Percentiles rank a stretch among this genome's conserved stretches.
phyloP scores from a whole-genome alignment of 768 basidiomycete genomes.

The Mrakia gelida region DNA sequence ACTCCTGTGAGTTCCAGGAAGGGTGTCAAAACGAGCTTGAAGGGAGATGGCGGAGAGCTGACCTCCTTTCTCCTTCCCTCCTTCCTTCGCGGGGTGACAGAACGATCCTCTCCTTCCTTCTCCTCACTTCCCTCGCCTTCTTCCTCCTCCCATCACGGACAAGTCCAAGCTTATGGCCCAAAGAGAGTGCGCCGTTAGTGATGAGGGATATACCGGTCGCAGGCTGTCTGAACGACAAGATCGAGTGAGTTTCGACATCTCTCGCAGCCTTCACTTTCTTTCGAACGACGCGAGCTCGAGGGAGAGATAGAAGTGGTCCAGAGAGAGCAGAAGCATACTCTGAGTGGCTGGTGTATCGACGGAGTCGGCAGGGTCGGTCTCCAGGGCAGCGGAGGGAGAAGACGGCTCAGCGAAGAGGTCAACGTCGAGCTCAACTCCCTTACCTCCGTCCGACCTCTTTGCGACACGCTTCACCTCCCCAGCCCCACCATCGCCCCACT shows the following conservation, averaged over 20 bases:
- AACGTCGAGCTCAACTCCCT: no score
- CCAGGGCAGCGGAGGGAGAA: no score
- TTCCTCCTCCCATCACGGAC: background rate
- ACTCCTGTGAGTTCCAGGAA: background rate
- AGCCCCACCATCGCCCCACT: no score
- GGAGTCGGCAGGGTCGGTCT: no score
- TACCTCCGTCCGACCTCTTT: no score
- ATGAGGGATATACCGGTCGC: conserved; percentile 16
- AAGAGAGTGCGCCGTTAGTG: background rate
- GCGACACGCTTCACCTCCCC: no score
- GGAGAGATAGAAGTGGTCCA: no score
- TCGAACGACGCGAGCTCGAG: background rate
- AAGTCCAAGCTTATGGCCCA: background rate
- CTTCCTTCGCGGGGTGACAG: background rate
- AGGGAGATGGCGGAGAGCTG: background rate
- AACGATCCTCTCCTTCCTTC: conserved; percentile 1
- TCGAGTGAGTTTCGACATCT: conserved; percentile 13
- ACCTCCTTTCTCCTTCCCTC: background rate
- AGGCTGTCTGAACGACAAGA: conserved; percentile 10
- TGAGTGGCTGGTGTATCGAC: no score
- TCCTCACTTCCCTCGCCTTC: background rate
- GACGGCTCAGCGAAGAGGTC: no score
- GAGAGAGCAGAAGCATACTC: no score
- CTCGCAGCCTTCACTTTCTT: background rate
- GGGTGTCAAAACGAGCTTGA: background rate